Evolutionary conservation across 345 rosid genomes (phyloP).

Genomic region (Kernera saxatilis): DNA sequence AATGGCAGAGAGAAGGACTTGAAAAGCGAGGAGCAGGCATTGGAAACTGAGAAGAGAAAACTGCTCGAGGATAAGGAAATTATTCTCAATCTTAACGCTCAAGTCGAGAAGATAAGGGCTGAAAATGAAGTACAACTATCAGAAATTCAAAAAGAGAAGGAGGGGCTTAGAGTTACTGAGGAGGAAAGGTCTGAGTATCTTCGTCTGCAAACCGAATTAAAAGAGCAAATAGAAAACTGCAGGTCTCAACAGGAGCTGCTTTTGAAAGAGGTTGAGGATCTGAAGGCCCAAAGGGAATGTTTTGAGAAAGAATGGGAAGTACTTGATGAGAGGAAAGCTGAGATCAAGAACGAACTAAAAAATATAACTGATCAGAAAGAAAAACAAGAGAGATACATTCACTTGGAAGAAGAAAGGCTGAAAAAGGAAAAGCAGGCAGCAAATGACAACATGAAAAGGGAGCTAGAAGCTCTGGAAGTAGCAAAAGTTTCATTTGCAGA

Average conservation of each 20-base stretch:
- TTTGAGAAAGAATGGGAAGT: slow-evolving; percentile 98
- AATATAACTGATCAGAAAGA: slow-evolving; percentile 47
- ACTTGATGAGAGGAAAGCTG: slow-evolving; percentile 68
- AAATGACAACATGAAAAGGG: slow-evolving; percentile 49
- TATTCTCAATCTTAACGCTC: slow-evolving; percentile 48
- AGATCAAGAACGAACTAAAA: slow-evolving; percentile 51
- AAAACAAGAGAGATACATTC: slow-evolving; percentile 55
- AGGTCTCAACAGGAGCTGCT: slow-evolving; percentile 69
- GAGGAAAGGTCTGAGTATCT: slow-evolving; percentile 73
- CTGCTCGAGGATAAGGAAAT: slow-evolving; percentile 50
- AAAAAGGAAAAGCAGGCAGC: slow-evolving; percentile 53
- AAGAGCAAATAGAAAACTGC: slow-evolving; percentile 67
- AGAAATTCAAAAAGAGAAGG: slow-evolving; percentile 56
- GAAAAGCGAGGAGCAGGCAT: slow-evolving; percentile 52
- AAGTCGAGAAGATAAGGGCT: slow-evolving; percentile 58
- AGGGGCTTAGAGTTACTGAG: slow-evolving; percentile 56
- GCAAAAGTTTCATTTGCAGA: slow-evolving; percentile 68
- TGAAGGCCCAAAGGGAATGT: slow-evolving; percentile 72
- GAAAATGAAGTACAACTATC: slow-evolving; percentile 59
- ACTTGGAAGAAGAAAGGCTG: slow-evolving; percentile 66
- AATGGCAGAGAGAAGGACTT: slow-evolving; percentile 71
- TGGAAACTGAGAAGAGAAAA: slow-evolving; percentile 54
- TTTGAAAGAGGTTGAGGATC: slow-evolving; percentile 79
- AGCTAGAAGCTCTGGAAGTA: slow-evolving; percentile 59
- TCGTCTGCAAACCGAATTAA: slow-evolving; percentile 72